These are phyloP conservation scores for Blepharisma japonicum DNA, from an alignment of 73 alveolate species.

Conservation along the genomic window DNA sequence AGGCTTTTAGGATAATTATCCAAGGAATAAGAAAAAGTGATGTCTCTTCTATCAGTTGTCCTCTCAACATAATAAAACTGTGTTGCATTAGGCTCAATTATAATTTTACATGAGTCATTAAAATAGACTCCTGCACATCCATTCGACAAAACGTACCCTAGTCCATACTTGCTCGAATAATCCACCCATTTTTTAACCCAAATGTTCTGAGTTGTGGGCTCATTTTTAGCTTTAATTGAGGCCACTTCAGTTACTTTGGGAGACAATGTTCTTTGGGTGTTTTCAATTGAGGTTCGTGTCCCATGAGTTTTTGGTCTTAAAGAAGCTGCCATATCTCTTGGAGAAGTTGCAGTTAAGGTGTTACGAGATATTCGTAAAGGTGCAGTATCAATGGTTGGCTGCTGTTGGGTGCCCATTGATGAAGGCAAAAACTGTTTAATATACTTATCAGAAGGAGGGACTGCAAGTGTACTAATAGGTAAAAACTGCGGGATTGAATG, in stretches of 20 bases:
- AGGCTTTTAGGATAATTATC: constrained; percentile 48
- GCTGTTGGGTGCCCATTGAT: neutral
- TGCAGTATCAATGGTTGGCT: neutral
- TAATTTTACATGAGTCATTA: constrained; percentile 51
- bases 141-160: constrained; percentile 48
- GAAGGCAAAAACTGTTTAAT: constrained; percentile 46
- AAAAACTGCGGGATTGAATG: constrained; percentile 68
- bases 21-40: constrained; percentile 28
- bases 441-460: constrained; percentile 71
- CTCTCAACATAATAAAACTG: constrained; percentile 49
- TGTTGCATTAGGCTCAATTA: constrained; percentile 27
- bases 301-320: neutral
- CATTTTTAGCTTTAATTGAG: neutral
- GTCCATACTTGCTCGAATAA: constrained; percentile 59
- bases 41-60: constrained; percentile 48
- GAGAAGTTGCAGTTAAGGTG: too few species aligned
- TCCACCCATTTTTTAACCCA: constrained; percentile 64
- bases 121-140: constrained; percentile 51
- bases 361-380: constrained; percentile 39
- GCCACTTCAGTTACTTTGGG: neutral
- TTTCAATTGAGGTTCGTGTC: neutral
- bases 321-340: too few species aligned
- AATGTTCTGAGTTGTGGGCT: neutral
- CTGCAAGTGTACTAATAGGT: constrained; percentile 79
- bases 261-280: neutral